Evolutionary conservation across 495 filamentous ascomycete species (phyloP).

Genomic region (Penicillium nucicola): DNA sequence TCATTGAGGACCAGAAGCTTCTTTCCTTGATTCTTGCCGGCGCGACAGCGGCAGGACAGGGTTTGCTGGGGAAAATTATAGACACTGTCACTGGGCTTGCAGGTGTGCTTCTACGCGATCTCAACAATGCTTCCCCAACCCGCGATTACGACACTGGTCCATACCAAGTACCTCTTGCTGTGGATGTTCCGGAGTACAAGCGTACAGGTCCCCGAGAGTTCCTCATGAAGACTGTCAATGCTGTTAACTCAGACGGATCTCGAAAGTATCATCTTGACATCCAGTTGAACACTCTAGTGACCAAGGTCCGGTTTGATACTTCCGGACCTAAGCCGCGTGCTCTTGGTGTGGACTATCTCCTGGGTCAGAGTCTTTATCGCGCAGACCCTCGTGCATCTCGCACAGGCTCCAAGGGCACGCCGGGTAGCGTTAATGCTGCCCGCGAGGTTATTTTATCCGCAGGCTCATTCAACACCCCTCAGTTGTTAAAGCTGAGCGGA

Average conservation of each 20-base stretch:
- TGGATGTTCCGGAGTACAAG: slow-evolving; percentile 35
- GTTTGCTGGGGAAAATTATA: slow-evolving; percentile 36
- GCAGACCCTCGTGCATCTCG: slow-evolving; percentile 46
- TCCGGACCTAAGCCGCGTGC: slow-evolving; percentile 46
- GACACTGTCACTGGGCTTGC: slow-evolving; percentile 37
- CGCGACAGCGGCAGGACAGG: slow-evolving; percentile 38
- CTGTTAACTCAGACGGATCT: slow-evolving; percentile 48
- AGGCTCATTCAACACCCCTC: slow-evolving; percentile 61
- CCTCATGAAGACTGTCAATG: slow-evolving; percentile 46
- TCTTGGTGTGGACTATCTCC: slow-evolving; percentile 61
- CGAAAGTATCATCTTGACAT: slow-evolving; percentile 58
- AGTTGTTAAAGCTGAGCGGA: slow-evolving; percentile 64
- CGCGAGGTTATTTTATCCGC: slow-evolving; percentile 63
- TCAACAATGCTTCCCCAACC: slow-evolving; percentile 41
- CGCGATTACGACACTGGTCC: slow-evolving; percentile 38
- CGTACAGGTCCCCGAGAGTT: slow-evolving; percentile 53
- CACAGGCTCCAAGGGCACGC: slow-evolving; percentile 27
- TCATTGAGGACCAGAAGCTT: slow-evolving; percentile 50
- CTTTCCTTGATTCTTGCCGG: slow-evolving; percentile 47
- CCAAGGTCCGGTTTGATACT: slow-evolving; percentile 54
- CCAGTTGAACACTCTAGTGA: slow-evolving; percentile 56
- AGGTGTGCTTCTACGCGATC: slow-evolving; percentile 46
- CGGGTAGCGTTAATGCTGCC: slow-evolving; percentile 45
- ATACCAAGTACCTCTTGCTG: slow-evolving; percentile 52
- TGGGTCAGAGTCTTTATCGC: slow-evolving; percentile 55